Conservation (phyloP, 768 basidiomycete species). For the Tephrocybe rancida region DNA sequence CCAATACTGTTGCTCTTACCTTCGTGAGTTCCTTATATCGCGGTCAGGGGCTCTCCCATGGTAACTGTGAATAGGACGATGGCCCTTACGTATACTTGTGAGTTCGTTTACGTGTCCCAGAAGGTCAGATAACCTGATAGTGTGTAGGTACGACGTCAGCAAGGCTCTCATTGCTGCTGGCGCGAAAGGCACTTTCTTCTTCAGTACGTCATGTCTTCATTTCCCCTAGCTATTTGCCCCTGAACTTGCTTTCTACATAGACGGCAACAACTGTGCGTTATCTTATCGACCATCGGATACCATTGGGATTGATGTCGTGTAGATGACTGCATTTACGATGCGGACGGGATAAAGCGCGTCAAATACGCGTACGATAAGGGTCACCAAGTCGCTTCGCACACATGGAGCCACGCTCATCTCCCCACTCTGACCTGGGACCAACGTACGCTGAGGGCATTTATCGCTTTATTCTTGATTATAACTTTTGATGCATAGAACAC, state of each 20-base stretch:
- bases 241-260: conserved; percentile 12
- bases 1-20: conserved; percentile 36
- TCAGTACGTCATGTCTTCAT: conserved; percentile 1
- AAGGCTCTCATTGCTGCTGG: conserved; percentile 31
- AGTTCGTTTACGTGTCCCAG: neutral
- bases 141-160: conserved; percentile 20
- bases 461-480: neutral
- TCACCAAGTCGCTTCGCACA: conserved; percentile 48
- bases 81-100: conserved; percentile 19
- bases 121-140: neutral
- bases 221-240: neutral
- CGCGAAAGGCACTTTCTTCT: conserved; percentile 42
- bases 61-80: conserved; percentile 17
- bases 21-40: conserved; percentile 24
- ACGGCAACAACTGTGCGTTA: conserved; percentile 39
- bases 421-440: conserved; percentile 31
- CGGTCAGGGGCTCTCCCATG: neutral
- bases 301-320: neutral
- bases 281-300: neutral
- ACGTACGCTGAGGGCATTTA: conserved; percentile 21
- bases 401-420: conserved; percentile 43
- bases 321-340: conserved; percentile 42
- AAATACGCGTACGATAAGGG: conserved; percentile 39
- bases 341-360: conserved; percentile 25
- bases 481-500: conserved; percentile 23